Percentiles rank a stretch among this genome's conserved stretches.
Conservation (phyloP, 495 filamentous ascomycete genomes). For the Diplogelasinospora grovesii region DNA sequence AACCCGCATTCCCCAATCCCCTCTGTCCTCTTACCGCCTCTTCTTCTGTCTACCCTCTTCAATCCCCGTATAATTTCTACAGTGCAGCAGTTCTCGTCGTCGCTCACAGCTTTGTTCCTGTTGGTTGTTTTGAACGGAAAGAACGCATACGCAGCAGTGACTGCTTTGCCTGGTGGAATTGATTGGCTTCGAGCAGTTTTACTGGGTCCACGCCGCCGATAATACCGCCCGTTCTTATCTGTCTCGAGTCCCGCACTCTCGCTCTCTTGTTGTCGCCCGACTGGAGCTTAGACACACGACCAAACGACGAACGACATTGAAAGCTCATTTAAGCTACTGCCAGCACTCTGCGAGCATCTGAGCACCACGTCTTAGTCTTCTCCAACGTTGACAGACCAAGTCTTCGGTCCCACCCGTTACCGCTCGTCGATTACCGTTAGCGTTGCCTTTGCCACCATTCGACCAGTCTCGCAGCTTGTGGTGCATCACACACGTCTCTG, state of each 20-base stretch:
- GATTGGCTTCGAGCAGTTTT: constrained; percentile 7
- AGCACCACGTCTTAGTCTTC: no score
- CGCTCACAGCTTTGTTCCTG: constrained; percentile 1
- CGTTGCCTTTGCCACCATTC: constrained; percentile 17
- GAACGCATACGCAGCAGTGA: neutral
- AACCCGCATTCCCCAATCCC: constrained; percentile 8
- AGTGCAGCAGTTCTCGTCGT: constrained; percentile 25
- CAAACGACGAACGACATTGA: no score
- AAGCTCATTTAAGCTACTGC: no score
- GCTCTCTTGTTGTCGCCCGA: no score
- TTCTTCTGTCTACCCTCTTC: constrained; percentile 16
- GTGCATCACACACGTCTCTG: constrained; percentile 28
- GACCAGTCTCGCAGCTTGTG: constrained; percentile 20
- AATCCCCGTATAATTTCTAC: constrained; percentile 25
- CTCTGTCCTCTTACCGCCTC: constrained; percentile 17
- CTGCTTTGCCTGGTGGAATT: neutral
- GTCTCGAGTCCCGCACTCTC: constrained; percentile 11
- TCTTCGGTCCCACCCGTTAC: no score
- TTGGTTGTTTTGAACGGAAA: constrained; percentile 4
- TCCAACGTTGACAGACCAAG: no score
- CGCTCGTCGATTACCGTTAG: no score
- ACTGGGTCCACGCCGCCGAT: constrained; percentile 5
- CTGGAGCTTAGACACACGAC: no score
- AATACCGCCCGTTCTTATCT: constrained; percentile 18
- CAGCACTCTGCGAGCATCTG: no score